These are phyloP conservation scores for Globisporangium solare DNA, from an alignment of 352 stramenopile species.

Conservation along the genomic window DNA sequence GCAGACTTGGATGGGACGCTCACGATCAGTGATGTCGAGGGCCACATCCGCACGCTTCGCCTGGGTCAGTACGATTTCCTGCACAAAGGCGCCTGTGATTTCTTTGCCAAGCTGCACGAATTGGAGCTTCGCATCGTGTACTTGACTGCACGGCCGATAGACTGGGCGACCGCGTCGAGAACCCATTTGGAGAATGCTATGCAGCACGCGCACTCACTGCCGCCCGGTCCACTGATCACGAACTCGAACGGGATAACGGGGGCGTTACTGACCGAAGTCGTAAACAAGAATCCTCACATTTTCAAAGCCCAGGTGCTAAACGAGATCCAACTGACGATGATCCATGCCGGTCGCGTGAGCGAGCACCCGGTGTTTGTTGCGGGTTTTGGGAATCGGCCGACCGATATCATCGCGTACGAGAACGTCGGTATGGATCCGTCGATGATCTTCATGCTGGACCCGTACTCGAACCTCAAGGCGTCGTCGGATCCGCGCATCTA, in stretches of 20 bases:
- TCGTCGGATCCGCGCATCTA: constrained; percentile 59
- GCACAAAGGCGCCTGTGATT: constrained; percentile 69
- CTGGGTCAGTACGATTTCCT: constrained; percentile 83
- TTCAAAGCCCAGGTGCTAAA: constrained; percentile 84
- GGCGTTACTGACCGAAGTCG: constrained; percentile 75
- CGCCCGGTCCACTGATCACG: constrained; percentile 70
- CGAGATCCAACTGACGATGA: constrained; percentile 75
- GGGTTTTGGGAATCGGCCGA: constrained; percentile 83
- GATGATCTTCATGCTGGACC: constrained; percentile 80
- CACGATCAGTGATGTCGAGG: constrained; percentile 82
- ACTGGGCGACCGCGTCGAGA: constrained; percentile 69
- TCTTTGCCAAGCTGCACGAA: constrained; percentile 78
- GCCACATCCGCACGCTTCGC: constrained; percentile 78
- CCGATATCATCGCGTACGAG: constrained; percentile 75
- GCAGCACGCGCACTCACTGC: constrained; percentile 53
- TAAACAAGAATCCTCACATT: constrained; percentile 82
- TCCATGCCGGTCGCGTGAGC: constrained; percentile 62
- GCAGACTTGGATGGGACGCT: constrained; percentile 81
- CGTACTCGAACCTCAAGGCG: constrained; percentile 72
- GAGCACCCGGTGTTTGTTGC: constrained; percentile 81
- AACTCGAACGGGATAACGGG: constrained; percentile 78
- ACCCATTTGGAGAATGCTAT: constrained; percentile 71
- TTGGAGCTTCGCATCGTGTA: constrained; percentile 76
- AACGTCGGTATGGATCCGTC: constrained; percentile 64
- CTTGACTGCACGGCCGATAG: constrained; percentile 70